These are phyloP conservation scores for Aspergillus panamensis DNA, from an alignment of 495 filamentous ascomycete genomes.

Conservation along the genomic window DNA sequence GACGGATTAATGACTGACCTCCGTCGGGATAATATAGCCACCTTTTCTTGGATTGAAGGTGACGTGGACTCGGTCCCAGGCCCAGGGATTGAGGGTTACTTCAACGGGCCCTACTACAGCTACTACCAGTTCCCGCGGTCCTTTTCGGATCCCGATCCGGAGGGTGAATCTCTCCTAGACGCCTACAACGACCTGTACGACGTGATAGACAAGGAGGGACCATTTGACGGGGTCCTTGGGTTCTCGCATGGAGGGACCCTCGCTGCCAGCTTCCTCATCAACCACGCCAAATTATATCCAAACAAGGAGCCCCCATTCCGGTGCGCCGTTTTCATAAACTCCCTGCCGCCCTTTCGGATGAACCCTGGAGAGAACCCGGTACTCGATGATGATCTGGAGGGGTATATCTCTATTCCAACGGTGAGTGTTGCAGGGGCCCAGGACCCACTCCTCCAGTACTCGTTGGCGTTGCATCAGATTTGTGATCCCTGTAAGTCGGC, in stretches of 20 bases:
- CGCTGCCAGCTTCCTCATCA: conserved; percentile 31
- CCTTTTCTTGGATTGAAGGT: conserved; percentile 34
- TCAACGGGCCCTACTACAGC: conserved; percentile 36
- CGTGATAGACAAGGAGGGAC: conserved; percentile 33
- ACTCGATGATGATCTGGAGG: conserved; percentile 24
- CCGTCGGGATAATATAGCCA: conserved; percentile 31
- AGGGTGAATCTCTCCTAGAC: conserved; percentile 26
- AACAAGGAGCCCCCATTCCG: conserved; percentile 24
- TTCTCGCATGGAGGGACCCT: conserved; percentile 40
- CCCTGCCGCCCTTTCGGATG: conserved; percentile 32
- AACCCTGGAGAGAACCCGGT: conserved; percentile 24
- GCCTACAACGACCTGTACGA: conserved; percentile 33
- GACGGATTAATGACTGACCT: conserved; percentile 29
- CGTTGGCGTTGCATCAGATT: conserved; percentile 28
- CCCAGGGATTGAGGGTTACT: conserved; percentile 33
- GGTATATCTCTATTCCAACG: conserved; percentile 27
- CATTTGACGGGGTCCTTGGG: conserved; percentile 38
- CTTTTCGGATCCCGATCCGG: conserved; percentile 21
- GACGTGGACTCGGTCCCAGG: conserved; percentile 32
- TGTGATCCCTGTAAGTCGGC: conserved; percentile 22
- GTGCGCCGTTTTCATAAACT: conserved; percentile 38
- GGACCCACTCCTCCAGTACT: conserved; percentile 29
- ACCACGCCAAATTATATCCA: conserved; percentile 30
- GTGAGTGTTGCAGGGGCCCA: conserved; percentile 29
- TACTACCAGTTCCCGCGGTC: conserved; percentile 35